Evolutionary conservation across 805 yeast genomes (phyloP).

Genomic region (Ogataea dorogensis): DNA sequence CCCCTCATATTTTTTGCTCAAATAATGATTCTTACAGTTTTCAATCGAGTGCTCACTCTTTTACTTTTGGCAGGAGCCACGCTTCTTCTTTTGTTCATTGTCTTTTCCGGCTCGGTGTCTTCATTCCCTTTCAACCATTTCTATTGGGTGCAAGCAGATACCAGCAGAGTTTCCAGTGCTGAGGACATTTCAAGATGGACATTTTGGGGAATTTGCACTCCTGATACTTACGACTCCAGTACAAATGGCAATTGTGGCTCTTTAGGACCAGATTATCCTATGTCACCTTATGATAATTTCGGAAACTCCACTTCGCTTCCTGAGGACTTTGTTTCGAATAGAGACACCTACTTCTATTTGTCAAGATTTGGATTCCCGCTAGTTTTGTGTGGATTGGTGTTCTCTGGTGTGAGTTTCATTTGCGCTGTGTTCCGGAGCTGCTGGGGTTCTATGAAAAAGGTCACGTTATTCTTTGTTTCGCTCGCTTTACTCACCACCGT

Average conservation of each 20-base stretch:
- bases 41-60: slow-evolving; percentile 30
- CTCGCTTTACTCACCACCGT: slow-evolving; percentile 53
- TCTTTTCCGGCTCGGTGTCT: slow-evolving; percentile 62
- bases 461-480: slow-evolving; percentile 49
- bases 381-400: slow-evolving; percentile 56
- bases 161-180: slow-evolving; percentile 49
- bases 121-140: slow-evolving; percentile 60
- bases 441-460: slow-evolving; percentile 53
- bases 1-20: slow-evolving; percentile 2
- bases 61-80: slow-evolving; percentile 46
- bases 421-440: slow-evolving; percentile 54
- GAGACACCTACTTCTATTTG: slow-evolving; percentile 60
- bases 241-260: slow-evolving; percentile 36
- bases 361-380: slow-evolving; percentile 67
- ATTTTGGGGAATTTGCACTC: slow-evolving; percentile 73
- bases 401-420: slow-evolving; percentile 61
- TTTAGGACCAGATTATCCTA: slow-evolving; percentile 65
- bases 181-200: slow-evolving; percentile 66
- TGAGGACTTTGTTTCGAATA: slow-evolving; percentile 46
- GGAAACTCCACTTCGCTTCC: slow-evolving; percentile 54
- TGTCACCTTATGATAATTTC: slow-evolving; percentile 75
- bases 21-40: slow-evolving; percentile 20
- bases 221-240: slow-evolving; percentile 25
- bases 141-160: slow-evolving; percentile 72
- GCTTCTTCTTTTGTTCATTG: slow-evolving; percentile 51